These are phyloP conservation scores for Crithidia brevicula DNA, from an alignment of 208 protist genomes.

Conservation along the genomic window DNA sequence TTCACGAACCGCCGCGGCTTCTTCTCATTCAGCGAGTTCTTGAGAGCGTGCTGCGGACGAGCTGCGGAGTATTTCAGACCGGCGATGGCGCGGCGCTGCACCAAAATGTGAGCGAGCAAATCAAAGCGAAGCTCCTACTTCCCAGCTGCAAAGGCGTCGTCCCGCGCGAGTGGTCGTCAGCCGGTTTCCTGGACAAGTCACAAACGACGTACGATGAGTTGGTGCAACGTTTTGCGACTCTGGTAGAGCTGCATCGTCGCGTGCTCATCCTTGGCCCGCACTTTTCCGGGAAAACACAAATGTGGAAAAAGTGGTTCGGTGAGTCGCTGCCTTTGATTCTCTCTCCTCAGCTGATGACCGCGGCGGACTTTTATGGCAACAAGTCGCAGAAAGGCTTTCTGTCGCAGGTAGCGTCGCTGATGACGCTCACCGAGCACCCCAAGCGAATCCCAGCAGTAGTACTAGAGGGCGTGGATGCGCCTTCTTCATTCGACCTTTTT, in stretches of 20 bases:
- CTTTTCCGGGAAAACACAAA: constrained; percentile 72
- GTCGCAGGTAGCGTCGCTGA: constrained; percentile 4
- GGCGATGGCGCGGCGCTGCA: constrained; percentile 39
- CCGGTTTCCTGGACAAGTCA: neutral
- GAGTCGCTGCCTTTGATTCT: constrained; percentile 45
- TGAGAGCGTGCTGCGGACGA: constrained; percentile 21
- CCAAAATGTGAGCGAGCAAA: constrained; percentile 49
- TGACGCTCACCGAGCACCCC: neutral
- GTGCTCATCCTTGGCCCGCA: constrained; percentile 66
- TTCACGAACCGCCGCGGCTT: neutral
- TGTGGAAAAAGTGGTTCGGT: constrained; percentile 74
- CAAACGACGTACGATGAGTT: constrained; percentile 19
- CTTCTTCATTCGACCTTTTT: constrained; percentile 29
- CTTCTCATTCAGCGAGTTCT: constrained; percentile 26
- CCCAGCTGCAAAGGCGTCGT: constrained; percentile 22
- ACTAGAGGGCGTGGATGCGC: constrained; percentile 26
- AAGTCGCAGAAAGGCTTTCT: constrained; percentile 33
- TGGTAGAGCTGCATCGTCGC: constrained; percentile 58
- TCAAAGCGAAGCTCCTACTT: constrained; percentile 36
- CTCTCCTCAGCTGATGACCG: constrained; percentile 59
- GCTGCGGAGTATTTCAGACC: constrained; percentile 48
- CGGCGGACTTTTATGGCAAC: constrained; percentile 73
- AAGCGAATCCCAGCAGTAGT: constrained; percentile 18
- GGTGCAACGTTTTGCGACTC: constrained; percentile 44
- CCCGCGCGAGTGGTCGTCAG: constrained; percentile 2